phyloP scores from a whole-genome alignment of 306 rosid species.

The Ceratonia siliqua region DNA sequence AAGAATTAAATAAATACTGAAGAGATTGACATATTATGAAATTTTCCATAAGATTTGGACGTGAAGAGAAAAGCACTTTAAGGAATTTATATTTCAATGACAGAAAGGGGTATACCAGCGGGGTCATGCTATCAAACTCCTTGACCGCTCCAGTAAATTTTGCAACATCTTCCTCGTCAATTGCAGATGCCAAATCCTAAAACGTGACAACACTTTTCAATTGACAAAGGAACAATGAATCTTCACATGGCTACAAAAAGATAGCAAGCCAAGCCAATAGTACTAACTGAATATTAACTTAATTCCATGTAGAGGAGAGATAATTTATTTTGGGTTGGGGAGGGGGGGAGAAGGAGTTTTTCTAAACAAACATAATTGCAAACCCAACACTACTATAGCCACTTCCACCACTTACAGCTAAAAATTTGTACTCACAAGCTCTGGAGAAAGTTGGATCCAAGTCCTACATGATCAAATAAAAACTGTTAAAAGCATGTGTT shows the following conservation, averaged over 20 bases:
- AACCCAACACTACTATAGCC: not conserved
- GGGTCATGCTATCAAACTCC: slow-evolving; percentile 45
- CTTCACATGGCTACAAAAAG: slow-evolving; percentile 17
- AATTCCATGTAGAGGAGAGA: not conserved
- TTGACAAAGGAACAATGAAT: slow-evolving; percentile 20
- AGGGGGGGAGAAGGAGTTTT: not conserved
- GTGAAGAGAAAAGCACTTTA: not conserved
- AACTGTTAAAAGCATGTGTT: not conserved
- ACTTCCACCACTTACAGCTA: slow-evolving; percentile 46
- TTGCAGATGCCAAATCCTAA: slow-evolving; percentile 55
- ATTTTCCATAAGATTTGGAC: not conserved
- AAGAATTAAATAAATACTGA: not conserved
- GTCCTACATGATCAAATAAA: slow-evolving; percentile 43
- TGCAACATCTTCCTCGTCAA: slow-evolving; percentile 51
- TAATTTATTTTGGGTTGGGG: not conserved
- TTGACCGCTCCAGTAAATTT: slow-evolving; percentile 43
- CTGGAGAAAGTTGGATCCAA: slow-evolving; percentile 61
- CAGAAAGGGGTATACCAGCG: slow-evolving; percentile 43
- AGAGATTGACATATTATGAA: not conserved
- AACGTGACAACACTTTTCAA: slow-evolving; percentile 16
- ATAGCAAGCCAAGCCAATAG: slow-evolving; percentile 20
- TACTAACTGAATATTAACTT: not conserved
- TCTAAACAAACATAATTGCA: slow-evolving; percentile 22
- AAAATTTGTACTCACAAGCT: slow-evolving; percentile 50
- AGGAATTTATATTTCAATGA: slow-evolving; percentile 1